Evolutionary conservation across 306 rosid genomes (phyloP).

Genomic region (Psophocarpus tetragonolobus): DNA sequence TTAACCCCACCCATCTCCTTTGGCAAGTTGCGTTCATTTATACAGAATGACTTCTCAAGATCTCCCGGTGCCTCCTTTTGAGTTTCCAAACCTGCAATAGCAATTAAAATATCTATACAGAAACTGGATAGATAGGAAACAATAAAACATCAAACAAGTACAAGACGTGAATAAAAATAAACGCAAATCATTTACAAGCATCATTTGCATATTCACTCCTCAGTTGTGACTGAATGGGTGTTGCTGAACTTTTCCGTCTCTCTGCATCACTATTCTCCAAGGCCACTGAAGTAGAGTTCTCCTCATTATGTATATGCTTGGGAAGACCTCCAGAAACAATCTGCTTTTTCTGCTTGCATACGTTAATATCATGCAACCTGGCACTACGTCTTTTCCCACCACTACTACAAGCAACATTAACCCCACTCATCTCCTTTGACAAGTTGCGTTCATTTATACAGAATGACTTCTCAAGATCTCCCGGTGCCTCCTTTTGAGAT

Average conservation of each 20-base stretch:
- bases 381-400: not conserved
- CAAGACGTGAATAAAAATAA: not conserved
- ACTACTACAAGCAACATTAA: conserved; percentile 9
- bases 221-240: not conserved
- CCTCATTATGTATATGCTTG: conserved; percentile 8
- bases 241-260: not conserved
- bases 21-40: not conserved
- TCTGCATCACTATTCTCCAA: not conserved
- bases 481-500: not conserved
- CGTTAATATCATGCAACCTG: conserved; percentile 28
- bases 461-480: not conserved
- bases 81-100: conserved; percentile 19
- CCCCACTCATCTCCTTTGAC: conserved; percentile 1
- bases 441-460: not conserved
- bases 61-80: not conserved
- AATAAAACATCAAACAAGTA: not conserved
- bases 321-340: conserved; percentile 23
- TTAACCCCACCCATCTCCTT: conserved; percentile 11
- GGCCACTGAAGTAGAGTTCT: conserved; percentile 25
- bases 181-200: not conserved
- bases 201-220: not conserved
- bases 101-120: not conserved
- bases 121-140: not conserved
- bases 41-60: not conserved
- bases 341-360: conserved; percentile 27